These are phyloP conservation scores for Phytopythium litorale DNA, from an alignment of 352 stramenopile species.

Conservation along the genomic window DNA sequence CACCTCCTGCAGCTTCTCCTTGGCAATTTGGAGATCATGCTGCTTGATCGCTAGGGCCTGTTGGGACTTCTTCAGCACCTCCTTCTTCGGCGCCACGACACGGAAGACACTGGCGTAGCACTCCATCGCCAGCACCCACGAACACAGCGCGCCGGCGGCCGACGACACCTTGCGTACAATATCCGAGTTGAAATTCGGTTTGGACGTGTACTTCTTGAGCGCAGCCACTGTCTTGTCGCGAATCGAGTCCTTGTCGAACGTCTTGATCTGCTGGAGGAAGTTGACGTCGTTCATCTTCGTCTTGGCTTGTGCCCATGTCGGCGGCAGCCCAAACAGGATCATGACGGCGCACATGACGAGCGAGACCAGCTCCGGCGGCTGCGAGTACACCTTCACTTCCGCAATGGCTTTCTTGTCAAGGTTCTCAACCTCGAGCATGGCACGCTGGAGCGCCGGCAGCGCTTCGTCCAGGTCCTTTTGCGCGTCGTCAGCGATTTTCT, in stretches of 20 bases:
- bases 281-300: conserved; percentile 93
- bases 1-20: conserved; percentile 89
- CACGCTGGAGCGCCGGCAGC: conserved; percentile 89
- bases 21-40: conserved; percentile 81
- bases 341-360: conserved; percentile 95
- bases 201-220: conserved; percentile 93
- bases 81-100: conserved; percentile 89
- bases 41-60: conserved; percentile 86
- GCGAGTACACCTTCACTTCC: conserved; percentile 95
- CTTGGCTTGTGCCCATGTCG: conserved; percentile 93
- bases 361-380: conserved; percentile 90
- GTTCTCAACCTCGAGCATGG: conserved; percentile 94
- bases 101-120: conserved; percentile 87
- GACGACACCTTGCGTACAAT: conserved; percentile 89
- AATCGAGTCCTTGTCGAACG: conserved; percentile 96
- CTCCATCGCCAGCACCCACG: conserved; percentile 92
- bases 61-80: conserved; percentile 84
- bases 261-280: conserved; percentile 93
- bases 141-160: conserved; percentile 87
- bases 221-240: conserved; percentile 91
- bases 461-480: conserved; percentile 94
- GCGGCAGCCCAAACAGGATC: conserved; percentile 93
- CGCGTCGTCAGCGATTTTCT: conserved; percentile 93
- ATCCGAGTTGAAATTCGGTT: conserved; percentile 81
- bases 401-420: conserved; percentile 94